Conservation (phyloP, 306 rosid genomes). For the Pyrus betulifolia region DNA sequence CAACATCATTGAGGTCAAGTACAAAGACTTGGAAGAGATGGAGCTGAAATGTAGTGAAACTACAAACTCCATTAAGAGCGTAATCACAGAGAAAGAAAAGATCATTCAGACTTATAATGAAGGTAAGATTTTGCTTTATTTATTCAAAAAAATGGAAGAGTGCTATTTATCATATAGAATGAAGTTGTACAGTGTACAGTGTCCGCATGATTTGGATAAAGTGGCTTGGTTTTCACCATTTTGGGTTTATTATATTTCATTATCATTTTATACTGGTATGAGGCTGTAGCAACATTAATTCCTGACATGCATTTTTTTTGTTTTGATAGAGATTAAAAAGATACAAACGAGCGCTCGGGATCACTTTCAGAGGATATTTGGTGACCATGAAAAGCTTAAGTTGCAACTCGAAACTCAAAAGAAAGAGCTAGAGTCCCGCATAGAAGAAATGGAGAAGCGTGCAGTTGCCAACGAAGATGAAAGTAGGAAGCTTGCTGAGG, state of each 20-base stretch:
- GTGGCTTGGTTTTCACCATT: constrained; percentile 12
- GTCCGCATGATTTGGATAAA: neutral
- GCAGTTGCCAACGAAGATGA: constrained; percentile 74
- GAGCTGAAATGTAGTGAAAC: constrained; percentile 58
- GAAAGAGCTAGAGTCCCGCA: constrained; percentile 59
- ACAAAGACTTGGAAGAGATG: constrained; percentile 55
- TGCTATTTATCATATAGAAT: neutral
- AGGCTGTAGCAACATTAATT: constrained; percentile 12
- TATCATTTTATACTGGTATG: constrained; percentile 7
- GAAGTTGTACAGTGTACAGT: neutral
- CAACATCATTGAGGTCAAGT: constrained; percentile 57
- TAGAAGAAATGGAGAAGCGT: constrained; percentile 78
- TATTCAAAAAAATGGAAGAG: neutral
- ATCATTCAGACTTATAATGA: constrained; percentile 58
- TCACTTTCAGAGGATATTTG: constrained; percentile 73
- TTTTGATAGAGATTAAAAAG: constrained; percentile 62
- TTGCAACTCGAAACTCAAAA: constrained; percentile 76
- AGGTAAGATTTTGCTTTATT: constrained; percentile 39
- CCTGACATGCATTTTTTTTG: constrained; percentile 21
- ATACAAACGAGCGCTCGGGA: constrained; percentile 76
- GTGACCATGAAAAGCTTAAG: constrained; percentile 71
- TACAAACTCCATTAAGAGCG: constrained; percentile 36
- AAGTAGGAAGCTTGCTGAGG: constrained; percentile 72
- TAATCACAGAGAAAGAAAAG: constrained; percentile 53
- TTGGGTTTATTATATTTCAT: constrained; percentile 6